Percentiles rank a stretch among this genome's conserved stretches.
Conservation (phyloP, 805 yeast genomes). For the Isabelozyma gotoi region DNA sequence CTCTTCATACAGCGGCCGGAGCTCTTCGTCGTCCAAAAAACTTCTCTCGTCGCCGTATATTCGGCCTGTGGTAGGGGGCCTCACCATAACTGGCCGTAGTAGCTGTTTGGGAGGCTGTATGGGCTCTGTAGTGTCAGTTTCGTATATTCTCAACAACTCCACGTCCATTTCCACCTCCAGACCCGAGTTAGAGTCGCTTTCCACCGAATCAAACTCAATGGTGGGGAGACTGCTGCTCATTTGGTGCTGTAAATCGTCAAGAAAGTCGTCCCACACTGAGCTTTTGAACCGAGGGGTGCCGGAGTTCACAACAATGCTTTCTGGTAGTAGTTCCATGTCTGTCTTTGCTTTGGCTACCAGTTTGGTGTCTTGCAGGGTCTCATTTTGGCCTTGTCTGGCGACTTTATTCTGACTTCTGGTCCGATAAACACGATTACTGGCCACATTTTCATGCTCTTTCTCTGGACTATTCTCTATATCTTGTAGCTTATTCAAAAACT, state of each 20-base stretch:
- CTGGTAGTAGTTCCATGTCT: background rate
- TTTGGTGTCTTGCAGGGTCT: too few species aligned
- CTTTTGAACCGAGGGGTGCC: background rate
- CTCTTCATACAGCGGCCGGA: background rate
- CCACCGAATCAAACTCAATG: background rate
- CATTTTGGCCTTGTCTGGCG: too few species aligned
- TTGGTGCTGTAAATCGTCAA: background rate
- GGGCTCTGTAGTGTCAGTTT: too few species aligned
- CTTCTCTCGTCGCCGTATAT: conserved; percentile 18
- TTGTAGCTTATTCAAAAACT: too few species aligned
- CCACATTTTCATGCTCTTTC: too few species aligned
- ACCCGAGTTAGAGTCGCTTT: background rate
- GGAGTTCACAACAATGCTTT: background rate
- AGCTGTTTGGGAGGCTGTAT: too few species aligned
- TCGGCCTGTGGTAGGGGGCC: too few species aligned
- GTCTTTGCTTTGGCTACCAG: too few species aligned
- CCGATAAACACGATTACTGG: too few species aligned
- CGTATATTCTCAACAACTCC: background rate
- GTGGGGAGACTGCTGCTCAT: background rate
- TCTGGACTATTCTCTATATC: too few species aligned
- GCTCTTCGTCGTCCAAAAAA: conserved; percentile 6
- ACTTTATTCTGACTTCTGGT: too few species aligned
- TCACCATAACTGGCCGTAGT: too few species aligned
- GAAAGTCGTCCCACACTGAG: background rate
- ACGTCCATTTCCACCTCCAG: background rate